A percentile compares a stretch with the other conserved stretches of the same genome.
phyloP scores from a whole-genome alignment of 2,329 filamentous ascomycete species.

The Elsinoe ampelina region DNA sequence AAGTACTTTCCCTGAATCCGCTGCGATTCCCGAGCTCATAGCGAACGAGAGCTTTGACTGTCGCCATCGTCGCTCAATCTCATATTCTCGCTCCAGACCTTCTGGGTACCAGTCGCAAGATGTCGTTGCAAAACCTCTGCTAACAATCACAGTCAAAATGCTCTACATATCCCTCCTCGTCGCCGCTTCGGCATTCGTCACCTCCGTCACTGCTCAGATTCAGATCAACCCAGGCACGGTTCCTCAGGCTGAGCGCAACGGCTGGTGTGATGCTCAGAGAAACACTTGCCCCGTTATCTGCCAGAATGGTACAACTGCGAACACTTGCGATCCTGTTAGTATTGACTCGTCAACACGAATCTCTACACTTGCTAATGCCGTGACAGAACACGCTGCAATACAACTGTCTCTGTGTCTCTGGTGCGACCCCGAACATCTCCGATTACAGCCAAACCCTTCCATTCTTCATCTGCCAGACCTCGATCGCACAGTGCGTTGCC shows the following conservation, averaged over 20 bases:
- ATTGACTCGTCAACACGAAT: too few species aligned
- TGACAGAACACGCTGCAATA: slow-evolving; percentile 40
- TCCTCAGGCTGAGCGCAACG: slow-evolving; percentile 26
- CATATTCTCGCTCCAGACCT: slow-evolving; percentile 6
- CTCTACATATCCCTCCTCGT: slow-evolving; percentile 39
- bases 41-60: not conserved
- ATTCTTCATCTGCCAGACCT: slow-evolving; percentile 49
- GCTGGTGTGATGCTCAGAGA: slow-evolving; percentile 51
- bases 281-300: slow-evolving; percentile 55
- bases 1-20: not conserved
- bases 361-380: slow-evolving; percentile 15
- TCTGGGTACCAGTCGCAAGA: too few species aligned
- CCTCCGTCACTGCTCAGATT: slow-evolving; percentile 38
- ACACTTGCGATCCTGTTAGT: slow-evolving; percentile 51
- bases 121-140: too few species aligned
- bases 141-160: slow-evolving; percentile 30
- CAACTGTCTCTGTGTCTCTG: slow-evolving; percentile 50
- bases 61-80: not conserved
- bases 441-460: slow-evolving; percentile 51
- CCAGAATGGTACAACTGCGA: slow-evolving; percentile 36
- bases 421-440: slow-evolving; percentile 45
- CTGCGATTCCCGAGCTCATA: not conserved
- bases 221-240: slow-evolving; percentile 37
- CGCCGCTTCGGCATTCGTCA: slow-evolving; percentile 38
- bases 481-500: slow-evolving; percentile 35